Base-by-base conservation (phyloP, 73 alveolate species). In the Halteria grandinella region DNA sequence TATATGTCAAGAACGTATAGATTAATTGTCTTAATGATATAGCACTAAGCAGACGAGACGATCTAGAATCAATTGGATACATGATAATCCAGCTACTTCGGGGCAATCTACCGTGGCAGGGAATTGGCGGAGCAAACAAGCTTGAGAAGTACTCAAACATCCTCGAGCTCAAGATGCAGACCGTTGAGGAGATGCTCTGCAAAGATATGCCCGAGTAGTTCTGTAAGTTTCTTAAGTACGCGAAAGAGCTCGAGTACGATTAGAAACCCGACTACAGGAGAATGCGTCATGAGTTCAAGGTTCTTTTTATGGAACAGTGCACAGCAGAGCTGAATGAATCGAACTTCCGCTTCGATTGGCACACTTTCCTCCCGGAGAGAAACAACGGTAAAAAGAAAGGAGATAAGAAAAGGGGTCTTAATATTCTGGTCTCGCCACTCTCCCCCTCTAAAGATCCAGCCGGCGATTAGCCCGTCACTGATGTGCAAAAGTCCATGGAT, bases 41-140 rank as follows among this genome's bases (percentile, higher is more conserved):
- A 54, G 89, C 78, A 69, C 69, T 73, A 43, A 34, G 94, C 36
- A 87, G 95, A 33, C 52, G 85, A 54, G 85, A 71, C 25, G 85
- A 71, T 23, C 20, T 71, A 18, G 85, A 71, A 25, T 28, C 53
- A 18, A 59, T 71, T 5, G 57, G 66, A 29, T 71, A 71, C 60
- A 54, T 40, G 43, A 37, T 71, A 36, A 55, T 71, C 1, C 55
- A 71, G 20, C 33, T 71, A n/a, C 40, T 53, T 5, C 52, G 36
- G 55, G 85, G 85, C 24, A 55, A 47, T 17, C 49, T 71, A 7
- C 85, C 85, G 32, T 71, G 85, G 85, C 18, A 70, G 25, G 75
- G 75, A n/a, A 52, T 51, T 18, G 64, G 47, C 17, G 80, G 54
- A 0, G 64, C 59, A 44, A 64, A 64, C 43, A 64, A 64, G 27